Base-by-base conservation (phyloP, 2,329 filamentous ascomycete genomes). In the Canariomyces notabilis region DNA sequence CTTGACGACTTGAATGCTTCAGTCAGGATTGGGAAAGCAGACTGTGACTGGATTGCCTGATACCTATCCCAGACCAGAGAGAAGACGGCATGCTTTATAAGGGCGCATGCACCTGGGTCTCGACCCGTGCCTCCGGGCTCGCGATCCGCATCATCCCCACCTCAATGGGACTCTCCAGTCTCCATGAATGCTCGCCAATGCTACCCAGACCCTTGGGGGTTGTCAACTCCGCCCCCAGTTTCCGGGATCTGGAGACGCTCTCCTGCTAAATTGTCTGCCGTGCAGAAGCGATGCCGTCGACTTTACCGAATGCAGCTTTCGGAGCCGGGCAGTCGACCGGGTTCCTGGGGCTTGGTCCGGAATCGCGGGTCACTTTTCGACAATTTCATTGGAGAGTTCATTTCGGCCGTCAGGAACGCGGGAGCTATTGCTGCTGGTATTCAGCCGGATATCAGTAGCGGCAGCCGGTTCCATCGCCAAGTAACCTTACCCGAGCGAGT, bases 311-410 rank as follows among this genome's bases (percentile, higher is more conserved):
- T 46, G 18, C 14, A 35, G 44, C 29, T 37, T 29, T 36, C 31
- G 42, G 37, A 44, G 42, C 42, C 43, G 42, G 38, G 39, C 46
- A 41, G 45, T 34, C 19, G 44, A 49, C 48, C 45, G 45, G 40
- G 43, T 26, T 49, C 29, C 3, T 34, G 40, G 45, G n/a, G 12
- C 19, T 4, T 22, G 20, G 22, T 37, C 35, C 11, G 26, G 26
- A 29, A 4, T 18, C 16, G 12, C 16, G 2, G 9, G 18, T 37
- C 6, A 15, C 8, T 22, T 20, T 14, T 9, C 11, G 31, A 42
- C 33, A 15, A 33, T n/a, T n/a, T n/a, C n/a, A n/a, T n/a, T n/a
- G 26, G 39, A 35, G 19, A 32, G 18, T 15, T 50, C 44, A 53
- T 53, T 46, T 48, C 48, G 50, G 42, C 22, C 5, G 22, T 11